phyloP scores from a whole-genome alignment of 768 basidiomycete species.

The Neoboletus magnificus region DNA sequence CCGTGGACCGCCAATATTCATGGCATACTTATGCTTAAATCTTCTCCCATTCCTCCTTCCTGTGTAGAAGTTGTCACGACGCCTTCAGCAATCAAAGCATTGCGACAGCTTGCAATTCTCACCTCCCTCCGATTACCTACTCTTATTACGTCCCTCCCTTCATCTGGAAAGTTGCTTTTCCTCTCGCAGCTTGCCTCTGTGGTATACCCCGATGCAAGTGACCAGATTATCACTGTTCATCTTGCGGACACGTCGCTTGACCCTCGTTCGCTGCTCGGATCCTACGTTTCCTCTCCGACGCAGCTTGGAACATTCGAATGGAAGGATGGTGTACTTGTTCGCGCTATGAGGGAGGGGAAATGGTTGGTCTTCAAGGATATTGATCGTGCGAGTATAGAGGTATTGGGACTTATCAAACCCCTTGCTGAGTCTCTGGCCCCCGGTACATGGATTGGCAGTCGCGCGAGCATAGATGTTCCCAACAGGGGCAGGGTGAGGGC shows the following conservation, averaged over 20 bases:
- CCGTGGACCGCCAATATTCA: slow-evolving; percentile 57
- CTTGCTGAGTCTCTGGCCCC: slow-evolving; percentile 69
- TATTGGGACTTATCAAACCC: slow-evolving; percentile 83
- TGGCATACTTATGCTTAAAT: slow-evolving; percentile 62
- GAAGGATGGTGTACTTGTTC: slow-evolving; percentile 91
- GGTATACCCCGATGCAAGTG: slow-evolving; percentile 55
- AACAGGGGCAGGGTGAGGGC: slow-evolving; percentile 73
- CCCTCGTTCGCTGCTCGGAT: slow-evolving; percentile 88
- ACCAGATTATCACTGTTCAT: slow-evolving; percentile 81
- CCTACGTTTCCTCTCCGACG: slow-evolving; percentile 83
- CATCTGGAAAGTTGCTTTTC: slow-evolving; percentile 83
- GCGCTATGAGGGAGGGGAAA: slow-evolving; percentile 83
- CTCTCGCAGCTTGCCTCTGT: slow-evolving; percentile 70
- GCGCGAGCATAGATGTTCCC: slow-evolving; percentile 68
- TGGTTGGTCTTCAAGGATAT: slow-evolving; percentile 95
- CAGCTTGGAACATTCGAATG: slow-evolving; percentile 90
- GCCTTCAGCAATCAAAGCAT: slow-evolving; percentile 51
- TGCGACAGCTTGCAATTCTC: slow-evolving; percentile 61
- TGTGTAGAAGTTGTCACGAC: slow-evolving; percentile 57
- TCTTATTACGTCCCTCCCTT: slow-evolving; percentile 81
- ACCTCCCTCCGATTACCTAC: slow-evolving; percentile 70
- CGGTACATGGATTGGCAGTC: slow-evolving; percentile 73
- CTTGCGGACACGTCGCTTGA: slow-evolving; percentile 95
- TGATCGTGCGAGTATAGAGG: slow-evolving; percentile 85
- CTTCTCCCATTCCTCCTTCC: slow-evolving; percentile 26